Evolutionary conservation across 2,329 filamentous ascomycete species (phyloP), one percentile per base, ranked within the genome.

Genomic region (Chaetomium globosum): DNA sequence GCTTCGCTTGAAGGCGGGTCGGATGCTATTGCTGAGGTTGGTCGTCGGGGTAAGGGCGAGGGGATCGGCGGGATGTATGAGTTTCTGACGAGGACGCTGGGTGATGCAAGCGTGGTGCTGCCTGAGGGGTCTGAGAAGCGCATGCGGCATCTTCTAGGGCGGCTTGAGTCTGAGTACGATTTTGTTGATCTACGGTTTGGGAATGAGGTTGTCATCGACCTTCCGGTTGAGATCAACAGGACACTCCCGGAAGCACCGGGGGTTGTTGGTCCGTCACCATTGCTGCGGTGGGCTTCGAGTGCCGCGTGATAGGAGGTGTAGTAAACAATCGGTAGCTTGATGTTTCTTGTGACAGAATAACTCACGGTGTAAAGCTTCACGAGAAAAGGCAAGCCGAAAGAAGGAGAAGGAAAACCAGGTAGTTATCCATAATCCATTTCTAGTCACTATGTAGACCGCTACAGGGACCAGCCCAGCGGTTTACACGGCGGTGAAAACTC

Each of bases 201-300:
- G 7, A 51, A 52, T 52, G 49, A 52, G 49, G 49, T 52, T 52
- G 49, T 52, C 16, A 52, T 52, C 23, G 49, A 52, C 49, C 49
- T 52, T 23, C 49, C 49, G 2, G 16, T 21, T 16, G 49, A 52
- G 49, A 21, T 52, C 21, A 28, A 52, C 21, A 23, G 49, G 9
- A 28, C 49, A 10, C 49, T 52, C n/a, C 49, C n/a, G 21, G 49
- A 52, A 52, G 49, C 49, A 9, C 9, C 49, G 49, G 48, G 58
- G 10, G 49, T 52, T 26, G 21, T 26, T 52, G 49, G 49, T 43
- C 39, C 39, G 39, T 43, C 39, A 7, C 39, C 16, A n/a, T 19
- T 16, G 39, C 16, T 43, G 19, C 39, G 5, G 39, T 43, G 39
- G 16, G 2, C 39, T 5, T 43, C 39, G 2, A 16, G 19, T 7